Evolutionary conservation across 2,329 filamentous ascomycete genomes (phyloP).

Genomic region (Juglanconis sp.): DNA sequence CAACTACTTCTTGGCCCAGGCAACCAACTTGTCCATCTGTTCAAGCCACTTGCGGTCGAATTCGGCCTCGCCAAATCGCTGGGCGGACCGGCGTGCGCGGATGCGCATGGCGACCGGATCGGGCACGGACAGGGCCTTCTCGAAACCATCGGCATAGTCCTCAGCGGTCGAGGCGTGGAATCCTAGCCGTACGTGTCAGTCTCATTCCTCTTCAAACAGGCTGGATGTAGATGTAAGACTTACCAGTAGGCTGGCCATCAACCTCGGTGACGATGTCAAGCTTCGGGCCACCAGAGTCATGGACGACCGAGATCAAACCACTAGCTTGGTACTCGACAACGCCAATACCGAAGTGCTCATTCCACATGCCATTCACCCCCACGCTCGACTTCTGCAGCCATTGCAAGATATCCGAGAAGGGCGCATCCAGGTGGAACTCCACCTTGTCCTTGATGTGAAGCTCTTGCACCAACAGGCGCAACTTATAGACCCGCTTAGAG

Average conservation of each 20-base stretch:
- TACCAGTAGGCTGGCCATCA: conserved; percentile 75
- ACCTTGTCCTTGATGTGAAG: conserved; percentile 80
- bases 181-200: conserved; percentile 45
- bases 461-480: conserved; percentile 82
- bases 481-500: conserved; percentile 79
- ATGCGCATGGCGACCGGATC: conserved; percentile 72
- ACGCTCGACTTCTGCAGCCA: conserved; percentile 75
- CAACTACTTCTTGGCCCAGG: conserved; percentile 26
- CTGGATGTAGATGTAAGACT: conserved; percentile 23
- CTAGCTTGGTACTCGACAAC: conserved; percentile 98
- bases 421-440: conserved; percentile 84
- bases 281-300: conserved; percentile 89
- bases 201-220: neutral
- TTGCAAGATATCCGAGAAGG: conserved; percentile 81
- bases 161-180: conserved; percentile 78
- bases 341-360: conserved; percentile 97
- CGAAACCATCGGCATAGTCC: conserved; percentile 79
- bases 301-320: conserved; percentile 87
- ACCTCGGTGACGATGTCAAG: conserved; percentile 84
- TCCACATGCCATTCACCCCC: conserved; percentile 99
- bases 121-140: conserved; percentile 68
- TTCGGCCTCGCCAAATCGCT: conserved; percentile 81
- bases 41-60: conserved; percentile 77
- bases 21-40: conserved; percentile 71
- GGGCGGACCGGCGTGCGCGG: conserved; percentile 73